Evolutionary conservation across 345 rosid species (phyloP).

Genomic region (Cardiospermum halicacabum): DNA sequence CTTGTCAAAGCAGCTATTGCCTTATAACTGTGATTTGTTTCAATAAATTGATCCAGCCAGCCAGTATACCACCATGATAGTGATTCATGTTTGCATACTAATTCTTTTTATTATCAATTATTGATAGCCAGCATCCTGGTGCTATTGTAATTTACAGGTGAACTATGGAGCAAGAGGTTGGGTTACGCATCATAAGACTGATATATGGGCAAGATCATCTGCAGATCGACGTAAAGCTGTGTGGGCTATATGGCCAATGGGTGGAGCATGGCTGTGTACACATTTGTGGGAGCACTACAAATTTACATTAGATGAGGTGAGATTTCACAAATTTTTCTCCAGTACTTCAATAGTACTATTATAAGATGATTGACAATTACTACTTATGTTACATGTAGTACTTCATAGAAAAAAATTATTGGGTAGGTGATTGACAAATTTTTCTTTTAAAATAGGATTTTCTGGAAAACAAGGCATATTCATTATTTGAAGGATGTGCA

Average conservation of each 20-base stretch:
- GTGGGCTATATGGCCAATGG: conserved; percentile 98
- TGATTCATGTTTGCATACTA: not conserved
- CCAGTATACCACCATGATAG: no score
- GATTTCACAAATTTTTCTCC: conserved; percentile 13
- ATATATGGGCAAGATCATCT: conserved; percentile 94
- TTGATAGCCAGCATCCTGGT: not conserved
- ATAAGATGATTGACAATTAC: no score
- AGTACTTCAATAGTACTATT: not conserved
- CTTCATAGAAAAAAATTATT: not conserved
- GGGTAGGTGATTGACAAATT: not conserved
- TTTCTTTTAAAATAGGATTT: conserved; percentile 51
- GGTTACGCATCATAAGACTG: conserved; percentile 86
- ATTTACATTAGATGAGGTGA: conserved; percentile 77
- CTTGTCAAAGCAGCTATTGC: not conserved
- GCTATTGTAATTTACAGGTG: conserved; percentile 38
- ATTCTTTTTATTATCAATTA: not conserved
- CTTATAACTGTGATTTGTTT: not conserved
- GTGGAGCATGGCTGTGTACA: conserved; percentile 97
- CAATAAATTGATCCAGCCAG: no score
- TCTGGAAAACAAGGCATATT: conserved; percentile 67
- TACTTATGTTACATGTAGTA: not conserved
- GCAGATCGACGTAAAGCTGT: conserved; percentile 62
- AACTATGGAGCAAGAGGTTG: conserved; percentile 84
- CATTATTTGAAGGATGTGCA: conserved; percentile 82
- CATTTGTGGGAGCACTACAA: conserved; percentile 94